A percentile compares a stretch with the other conserved stretches of the same genome.
These are phyloP conservation scores for Hemisphaericaspora subhashii DNA, from an alignment of 1,139 yeast genomes.

Conservation along the genomic window DNA sequence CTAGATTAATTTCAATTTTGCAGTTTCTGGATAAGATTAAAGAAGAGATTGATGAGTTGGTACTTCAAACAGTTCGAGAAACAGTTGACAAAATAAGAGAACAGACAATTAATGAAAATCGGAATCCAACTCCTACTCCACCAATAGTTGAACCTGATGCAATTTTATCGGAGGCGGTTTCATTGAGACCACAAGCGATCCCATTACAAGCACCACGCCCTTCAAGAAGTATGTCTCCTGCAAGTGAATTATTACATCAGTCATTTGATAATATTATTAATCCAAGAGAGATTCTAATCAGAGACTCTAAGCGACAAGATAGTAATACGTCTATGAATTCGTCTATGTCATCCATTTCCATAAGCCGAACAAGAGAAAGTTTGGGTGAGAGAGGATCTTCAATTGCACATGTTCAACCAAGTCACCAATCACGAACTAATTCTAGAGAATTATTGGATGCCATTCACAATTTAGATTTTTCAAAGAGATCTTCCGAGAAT, in stretches of 20 bases:
- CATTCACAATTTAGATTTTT: constrained; percentile 30
- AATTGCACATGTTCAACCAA: constrained; percentile 16
- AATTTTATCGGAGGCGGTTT: not conserved
- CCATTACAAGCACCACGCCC: constrained; percentile 33
- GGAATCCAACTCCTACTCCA: constrained; percentile 3
- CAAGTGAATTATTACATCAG: constrained; percentile 36
- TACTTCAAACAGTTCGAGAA: constrained; percentile 62
- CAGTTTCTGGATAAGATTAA: constrained; percentile 80
- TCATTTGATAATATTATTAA: constrained; percentile 36
- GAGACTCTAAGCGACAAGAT: constrained; percentile 4
- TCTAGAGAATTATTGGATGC: constrained; percentile 30
- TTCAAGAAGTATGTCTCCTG: constrained; percentile 31
- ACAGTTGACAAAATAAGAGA: constrained; percentile 57
- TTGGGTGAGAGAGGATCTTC: constrained; percentile 26
- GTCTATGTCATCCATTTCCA: constrained; percentile 12
- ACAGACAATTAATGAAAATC: constrained; percentile 23
- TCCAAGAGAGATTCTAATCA: constrained; percentile 40
- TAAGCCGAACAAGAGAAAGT: constrained; percentile 10
- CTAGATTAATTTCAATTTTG: constrained; percentile 73
- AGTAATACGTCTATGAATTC: constrained; percentile 14
- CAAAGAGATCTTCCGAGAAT: constrained; percentile 19
- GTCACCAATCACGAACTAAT: constrained; percentile 13
- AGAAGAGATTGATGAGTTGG: constrained; percentile 75
- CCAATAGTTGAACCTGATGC: not conserved
- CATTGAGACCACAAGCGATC: not conserved